Evolutionary conservation across 2,329 filamentous ascomycete species (phyloP).

Genomic region (Trichophyton verrucosum): DNA sequence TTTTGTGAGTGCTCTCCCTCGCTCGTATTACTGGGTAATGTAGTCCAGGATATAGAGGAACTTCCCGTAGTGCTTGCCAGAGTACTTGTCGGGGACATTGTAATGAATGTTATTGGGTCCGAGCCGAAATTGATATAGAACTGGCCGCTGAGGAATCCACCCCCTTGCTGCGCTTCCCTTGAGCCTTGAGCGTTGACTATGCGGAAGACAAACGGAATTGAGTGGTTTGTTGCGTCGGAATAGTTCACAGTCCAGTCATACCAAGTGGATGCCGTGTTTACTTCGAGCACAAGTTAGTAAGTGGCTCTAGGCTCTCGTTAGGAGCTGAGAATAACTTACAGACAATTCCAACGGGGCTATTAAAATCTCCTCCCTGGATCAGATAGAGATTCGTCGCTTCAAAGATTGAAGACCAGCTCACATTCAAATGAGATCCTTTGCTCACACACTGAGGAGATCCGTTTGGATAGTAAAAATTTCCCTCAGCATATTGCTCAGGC

Average conservation of each 20-base stretch:
- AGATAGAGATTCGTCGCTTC: neutral
- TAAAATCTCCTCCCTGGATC: neutral
- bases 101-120: conserved; percentile 37
- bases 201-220: neutral
- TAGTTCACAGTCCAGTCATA: neutral
- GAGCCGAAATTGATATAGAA: conserved; percentile 1
- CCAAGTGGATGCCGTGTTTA: neutral
- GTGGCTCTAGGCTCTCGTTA: neutral
- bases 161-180: neutral
- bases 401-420: neutral
- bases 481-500: neutral
- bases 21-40: neutral
- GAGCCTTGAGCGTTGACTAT: neutral
- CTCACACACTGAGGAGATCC: neutral
- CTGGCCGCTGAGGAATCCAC: neutral
- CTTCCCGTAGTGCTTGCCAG: conserved; percentile 39
- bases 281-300: neutral
- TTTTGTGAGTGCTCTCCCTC: neutral
- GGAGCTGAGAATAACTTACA: neutral
- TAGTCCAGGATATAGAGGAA: neutral
- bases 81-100: conserved; percentile 56
- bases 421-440: neutral
- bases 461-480: neutral
- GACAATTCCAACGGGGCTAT: neutral
- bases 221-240: conserved; percentile 1